Evolutionary conservation across 495 filamentous ascomycete genomes (phyloP).

Genomic region (Aspergillus leporis): DNA sequence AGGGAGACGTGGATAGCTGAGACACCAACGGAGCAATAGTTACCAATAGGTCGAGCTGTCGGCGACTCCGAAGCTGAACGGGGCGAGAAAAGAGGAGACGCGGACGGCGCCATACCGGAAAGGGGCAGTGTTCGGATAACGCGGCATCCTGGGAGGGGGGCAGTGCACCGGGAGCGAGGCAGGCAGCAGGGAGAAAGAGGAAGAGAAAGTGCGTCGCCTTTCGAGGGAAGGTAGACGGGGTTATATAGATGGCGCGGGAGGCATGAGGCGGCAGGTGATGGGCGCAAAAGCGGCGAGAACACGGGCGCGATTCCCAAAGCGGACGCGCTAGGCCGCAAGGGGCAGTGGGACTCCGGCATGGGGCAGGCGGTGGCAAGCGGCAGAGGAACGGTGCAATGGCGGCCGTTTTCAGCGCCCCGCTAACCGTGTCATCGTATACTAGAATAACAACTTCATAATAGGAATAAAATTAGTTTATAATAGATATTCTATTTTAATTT

Average conservation of each 20-base stretch:
- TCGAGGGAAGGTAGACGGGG: conserved; percentile 11
- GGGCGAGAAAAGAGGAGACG: conserved; percentile 5
- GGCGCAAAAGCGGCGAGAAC: conserved; percentile 13
- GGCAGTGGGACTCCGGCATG: conserved; percentile 4
- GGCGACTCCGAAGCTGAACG: conserved; percentile 15
- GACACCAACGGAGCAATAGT: conserved; percentile 3
- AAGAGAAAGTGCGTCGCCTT: conserved; percentile 17
- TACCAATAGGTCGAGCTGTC: conserved; percentile 4
- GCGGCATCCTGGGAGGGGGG: conserved; percentile 13
- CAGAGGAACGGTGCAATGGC: conserved; percentile 17
- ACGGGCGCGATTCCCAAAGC: conserved; percentile 9
- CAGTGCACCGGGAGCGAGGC: conserved; percentile 9
- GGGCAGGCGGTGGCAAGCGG: conserved; percentile 14
- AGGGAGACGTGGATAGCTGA: conserved; percentile 3
- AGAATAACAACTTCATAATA: no score
- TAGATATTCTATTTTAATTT: no score
- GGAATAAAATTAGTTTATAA: no score
- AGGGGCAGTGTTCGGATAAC: conserved; percentile 12
- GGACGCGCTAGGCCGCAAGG: conserved; percentile 6
- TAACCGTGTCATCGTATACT: conserved; percentile 5
- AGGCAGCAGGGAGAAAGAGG: conserved; percentile 10
- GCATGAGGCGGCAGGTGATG: conserved; percentile 8
- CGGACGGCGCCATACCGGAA: conserved; percentile 13
- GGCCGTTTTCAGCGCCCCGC: conserved; percentile 18
- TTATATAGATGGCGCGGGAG: conserved; percentile 18